Evolutionary conservation across 2,329 filamentous ascomycete genomes (phyloP).

Genomic region (Aspergillus sp.): DNA sequence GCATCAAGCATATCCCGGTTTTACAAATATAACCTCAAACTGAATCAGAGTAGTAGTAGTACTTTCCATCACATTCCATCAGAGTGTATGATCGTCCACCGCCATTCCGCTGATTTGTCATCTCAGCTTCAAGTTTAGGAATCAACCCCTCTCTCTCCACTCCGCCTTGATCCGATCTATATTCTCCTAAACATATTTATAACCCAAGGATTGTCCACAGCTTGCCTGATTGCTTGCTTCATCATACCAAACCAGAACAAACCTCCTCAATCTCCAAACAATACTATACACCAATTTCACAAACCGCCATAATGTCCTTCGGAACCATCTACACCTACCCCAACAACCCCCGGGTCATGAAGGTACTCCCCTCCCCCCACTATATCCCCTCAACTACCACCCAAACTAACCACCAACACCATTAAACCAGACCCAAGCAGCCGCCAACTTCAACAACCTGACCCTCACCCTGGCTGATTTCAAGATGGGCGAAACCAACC

Average conservation of each 20-base stretch:
- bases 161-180: neutral
- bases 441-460: slow-evolving; percentile 40
- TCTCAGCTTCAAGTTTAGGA: neutral
- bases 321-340: slow-evolving; percentile 25
- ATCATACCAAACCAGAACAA: neutral
- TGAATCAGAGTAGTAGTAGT: too few species aligned
- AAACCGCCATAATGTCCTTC: slow-evolving; percentile 21
- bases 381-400: neutral
- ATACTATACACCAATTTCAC: neutral
- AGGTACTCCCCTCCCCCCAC: slow-evolving; percentile 15
- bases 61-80: neutral
- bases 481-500: slow-evolving; percentile 47
- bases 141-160: neutral
- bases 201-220: too few species aligned
- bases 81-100: neutral
- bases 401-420: neutral
- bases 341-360: slow-evolving; percentile 24
- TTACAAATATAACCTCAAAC: too few species aligned
- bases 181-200: neutral
- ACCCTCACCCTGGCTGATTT: slow-evolving; percentile 38
- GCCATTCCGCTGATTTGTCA: slow-evolving; percentile 1
- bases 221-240: too few species aligned
- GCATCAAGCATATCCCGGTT: neutral
- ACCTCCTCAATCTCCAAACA: neutral
- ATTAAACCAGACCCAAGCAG: slow-evolving; percentile 34